phyloP scores from a whole-genome alignment of 2,329 filamentous ascomycete species.

The Colletotrichum phormii region DNA sequence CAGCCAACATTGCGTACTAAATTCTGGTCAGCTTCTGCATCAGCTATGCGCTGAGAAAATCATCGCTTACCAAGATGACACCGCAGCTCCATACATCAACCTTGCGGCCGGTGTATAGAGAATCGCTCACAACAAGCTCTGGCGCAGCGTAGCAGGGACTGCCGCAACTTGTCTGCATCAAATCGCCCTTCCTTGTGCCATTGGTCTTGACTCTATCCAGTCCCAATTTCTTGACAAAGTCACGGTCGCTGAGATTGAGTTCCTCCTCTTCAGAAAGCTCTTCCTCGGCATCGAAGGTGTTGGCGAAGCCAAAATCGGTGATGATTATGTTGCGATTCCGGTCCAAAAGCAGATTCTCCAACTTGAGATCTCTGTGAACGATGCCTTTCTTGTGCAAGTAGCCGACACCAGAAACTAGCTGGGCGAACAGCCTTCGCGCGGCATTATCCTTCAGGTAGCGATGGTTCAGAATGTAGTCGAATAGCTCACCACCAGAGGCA shows the following conservation, averaged over 20 bases:
- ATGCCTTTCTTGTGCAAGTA: slow-evolving; percentile 99
- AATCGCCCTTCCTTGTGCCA: slow-evolving; percentile 85
- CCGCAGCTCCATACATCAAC: slow-evolving; percentile 99
- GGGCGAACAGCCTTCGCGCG: slow-evolving; percentile 90
- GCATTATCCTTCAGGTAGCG: slow-evolving; percentile 95
- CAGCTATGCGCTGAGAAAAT: neutral
- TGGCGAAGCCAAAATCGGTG: slow-evolving; percentile 98
- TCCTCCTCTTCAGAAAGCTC: slow-evolving; percentile 93
- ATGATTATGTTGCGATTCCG: slow-evolving; percentile 99
- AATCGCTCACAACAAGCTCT: slow-evolving; percentile 96
- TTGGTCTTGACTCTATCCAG: slow-evolving; percentile 82
- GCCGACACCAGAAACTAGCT: slow-evolving; percentile 94
- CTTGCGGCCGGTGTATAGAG: slow-evolving; percentile 95
- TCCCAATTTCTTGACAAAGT: slow-evolving; percentile 88
- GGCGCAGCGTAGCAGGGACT: slow-evolving; percentile 98
- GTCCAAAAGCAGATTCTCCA: slow-evolving; percentile 95
- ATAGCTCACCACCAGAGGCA: slow-evolving; percentile 95
- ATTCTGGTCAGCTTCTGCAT: slow-evolving; percentile 4
- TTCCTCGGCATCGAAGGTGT: slow-evolving; percentile 92
- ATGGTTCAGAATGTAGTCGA: slow-evolving; percentile 98
- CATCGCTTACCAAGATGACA: slow-evolving; percentile 86
- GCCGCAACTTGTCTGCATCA: slow-evolving; percentile 99
- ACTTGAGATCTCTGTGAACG: slow-evolving; percentile 94
- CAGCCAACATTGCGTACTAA: slow-evolving; percentile 98
- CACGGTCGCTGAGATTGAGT: slow-evolving; percentile 85